Evolutionary conservation across 441 rosid genomes (phyloP).

Genomic region (Jatropha podagrica): DNA sequence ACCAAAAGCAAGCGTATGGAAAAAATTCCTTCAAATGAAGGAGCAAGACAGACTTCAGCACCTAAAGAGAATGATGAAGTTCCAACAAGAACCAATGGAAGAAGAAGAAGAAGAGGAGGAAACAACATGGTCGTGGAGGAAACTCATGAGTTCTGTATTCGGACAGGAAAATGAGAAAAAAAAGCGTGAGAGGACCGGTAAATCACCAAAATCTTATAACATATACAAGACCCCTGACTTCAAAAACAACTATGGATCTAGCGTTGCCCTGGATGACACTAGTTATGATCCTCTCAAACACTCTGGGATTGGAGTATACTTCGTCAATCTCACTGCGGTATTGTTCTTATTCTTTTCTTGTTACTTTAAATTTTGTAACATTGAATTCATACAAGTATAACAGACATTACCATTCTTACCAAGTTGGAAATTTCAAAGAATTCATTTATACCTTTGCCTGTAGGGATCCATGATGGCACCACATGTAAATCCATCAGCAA

Average conservation of each 20-base stretch:
- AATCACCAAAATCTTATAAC: constrained; percentile 60
- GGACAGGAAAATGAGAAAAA: constrained; percentile 24
- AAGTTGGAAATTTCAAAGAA: too few relatives aligned
- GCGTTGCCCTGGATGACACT: constrained; percentile 53
- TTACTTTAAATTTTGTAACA: too few relatives aligned
- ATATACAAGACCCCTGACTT: constrained; percentile 54
- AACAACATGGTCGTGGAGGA: constrained; percentile 59
- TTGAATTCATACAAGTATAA: too few relatives aligned
- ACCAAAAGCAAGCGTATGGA: constrained; percentile 54
- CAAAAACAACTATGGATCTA: constrained; percentile 74
- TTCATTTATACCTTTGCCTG: not conserved
- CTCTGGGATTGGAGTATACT: constrained; percentile 67
- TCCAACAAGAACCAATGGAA: constrained; percentile 23
- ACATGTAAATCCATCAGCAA: constrained; percentile 76
- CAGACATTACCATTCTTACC: too few relatives aligned
- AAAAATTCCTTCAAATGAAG: constrained; percentile 46
- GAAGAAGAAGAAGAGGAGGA: constrained; percentile 33
- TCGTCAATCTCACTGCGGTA: constrained; percentile 82
- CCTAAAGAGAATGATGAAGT: constrained; percentile 44
- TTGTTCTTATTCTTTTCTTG: not conserved
- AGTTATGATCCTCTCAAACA: constrained; percentile 58
- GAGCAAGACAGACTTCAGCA: constrained; percentile 52
- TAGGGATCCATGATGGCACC: constrained; percentile 98
- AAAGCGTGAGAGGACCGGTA: constrained; percentile 13
- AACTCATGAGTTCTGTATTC: constrained; percentile 34